Conservation (phyloP, 441 rosid species). For the Erysimum cheiri region DNA sequence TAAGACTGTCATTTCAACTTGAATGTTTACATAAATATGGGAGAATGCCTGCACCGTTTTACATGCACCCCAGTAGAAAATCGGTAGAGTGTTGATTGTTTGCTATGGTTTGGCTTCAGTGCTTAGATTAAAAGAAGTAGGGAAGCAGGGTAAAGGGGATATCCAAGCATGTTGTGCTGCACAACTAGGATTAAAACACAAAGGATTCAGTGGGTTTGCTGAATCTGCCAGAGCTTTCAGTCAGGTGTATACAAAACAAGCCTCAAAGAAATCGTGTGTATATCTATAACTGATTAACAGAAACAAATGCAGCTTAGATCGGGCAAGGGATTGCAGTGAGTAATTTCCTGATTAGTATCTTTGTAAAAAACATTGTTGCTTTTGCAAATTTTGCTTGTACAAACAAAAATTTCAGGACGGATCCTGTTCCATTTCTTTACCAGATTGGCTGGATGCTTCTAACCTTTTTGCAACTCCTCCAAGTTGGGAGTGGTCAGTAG, state of each 20-base stretch:
- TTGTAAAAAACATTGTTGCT: conserved; percentile 26
- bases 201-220: not conserved
- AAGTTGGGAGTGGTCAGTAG: conserved; percentile 27
- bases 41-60: not conserved
- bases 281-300: not conserved
- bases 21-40: no score
- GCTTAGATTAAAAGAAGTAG: not conserved
- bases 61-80: no score
- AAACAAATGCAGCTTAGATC: conserved; percentile 15
- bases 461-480: conserved; percentile 24
- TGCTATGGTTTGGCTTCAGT: no score
- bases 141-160: not conserved
- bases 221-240: not conserved
- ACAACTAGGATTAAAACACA: no score
- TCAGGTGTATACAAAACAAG: not conserved
- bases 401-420: conserved; percentile 31
- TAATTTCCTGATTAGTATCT: conserved; percentile 24
- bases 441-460: conserved; percentile 37
- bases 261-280: not conserved
- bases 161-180: no score
- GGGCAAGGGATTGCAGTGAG: conserved; percentile 10
- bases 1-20: no score
- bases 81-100: not conserved
- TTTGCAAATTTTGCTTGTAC: conserved; percentile 25
- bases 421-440: conserved; percentile 28